Evolutionary conservation across 345 rosid genomes (phyloP).

Genomic region (Eucalyptus sideroxylon): DNA sequence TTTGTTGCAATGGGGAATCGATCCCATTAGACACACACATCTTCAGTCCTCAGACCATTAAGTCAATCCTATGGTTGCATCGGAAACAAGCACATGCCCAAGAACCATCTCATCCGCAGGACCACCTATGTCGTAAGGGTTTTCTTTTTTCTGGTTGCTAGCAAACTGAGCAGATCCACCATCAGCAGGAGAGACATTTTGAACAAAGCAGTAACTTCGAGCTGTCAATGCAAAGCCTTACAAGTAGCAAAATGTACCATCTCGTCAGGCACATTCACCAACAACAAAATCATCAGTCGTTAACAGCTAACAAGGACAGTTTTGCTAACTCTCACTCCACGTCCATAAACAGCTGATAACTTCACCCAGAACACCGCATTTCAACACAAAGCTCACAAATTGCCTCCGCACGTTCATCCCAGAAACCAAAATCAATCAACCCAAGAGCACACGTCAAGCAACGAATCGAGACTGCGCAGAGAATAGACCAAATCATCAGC

Average conservation of each 20-base stretch:
- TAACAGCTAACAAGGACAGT: not conserved
- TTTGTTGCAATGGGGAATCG: not conserved
- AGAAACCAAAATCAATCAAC: not conserved
- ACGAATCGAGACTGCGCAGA: not conserved
- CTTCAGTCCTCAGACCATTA: not conserved
- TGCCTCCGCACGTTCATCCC: not conserved
- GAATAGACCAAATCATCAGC: not conserved
- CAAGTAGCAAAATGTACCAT: not conserved
- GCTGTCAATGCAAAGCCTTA: not conserved
- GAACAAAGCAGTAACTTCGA: not conserved
- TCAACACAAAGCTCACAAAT: not conserved
- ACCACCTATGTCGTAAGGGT: not conserved
- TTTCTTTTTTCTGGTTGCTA: not conserved
- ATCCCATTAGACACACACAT: not conserved
- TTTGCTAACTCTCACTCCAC: not conserved
- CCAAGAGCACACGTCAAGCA: not conserved
- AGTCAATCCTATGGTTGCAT: accelerated
- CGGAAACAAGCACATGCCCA: not conserved
- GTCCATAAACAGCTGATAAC: not conserved
- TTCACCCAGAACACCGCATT: not conserved
- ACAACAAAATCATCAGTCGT: not conserved
- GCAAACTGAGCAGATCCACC: not conserved
- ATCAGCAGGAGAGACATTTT: not conserved
- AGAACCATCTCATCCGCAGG: not conserved
- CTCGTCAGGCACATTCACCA: not conserved